These are phyloP conservation scores for Ilex paraguariensis DNA, from an alignment of 305 asterid genomes.

Conservation along the genomic window DNA sequence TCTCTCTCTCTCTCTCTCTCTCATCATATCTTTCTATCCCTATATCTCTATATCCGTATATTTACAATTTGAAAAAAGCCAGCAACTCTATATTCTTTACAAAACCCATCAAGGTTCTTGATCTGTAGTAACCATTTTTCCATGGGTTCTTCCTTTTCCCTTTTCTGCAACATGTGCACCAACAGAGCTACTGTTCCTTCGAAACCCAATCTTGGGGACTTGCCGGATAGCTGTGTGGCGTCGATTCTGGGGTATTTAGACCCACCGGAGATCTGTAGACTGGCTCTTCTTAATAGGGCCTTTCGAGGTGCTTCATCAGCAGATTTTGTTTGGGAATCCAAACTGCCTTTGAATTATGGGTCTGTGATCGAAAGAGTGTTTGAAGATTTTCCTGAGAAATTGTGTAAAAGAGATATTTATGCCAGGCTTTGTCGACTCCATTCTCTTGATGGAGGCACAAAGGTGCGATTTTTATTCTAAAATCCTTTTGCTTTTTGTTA, in stretches of 20 bases:
- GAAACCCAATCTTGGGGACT: slow-evolving; percentile 1
- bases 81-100: background rate
- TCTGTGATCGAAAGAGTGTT: slow-evolving; percentile 47
- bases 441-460: slow-evolving; percentile 60
- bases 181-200: slow-evolving; percentile 7
- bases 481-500: background rate
- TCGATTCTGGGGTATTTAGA: background rate
- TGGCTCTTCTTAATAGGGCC: background rate
- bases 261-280: slow-evolving; percentile 7
- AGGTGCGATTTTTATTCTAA: slow-evolving; percentile 33
- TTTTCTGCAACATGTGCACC: slow-evolving; percentile 1
- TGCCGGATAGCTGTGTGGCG: slow-evolving; percentile 2
- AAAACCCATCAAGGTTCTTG: background rate
- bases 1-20: too few relatives aligned
- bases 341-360: slow-evolving; percentile 5
- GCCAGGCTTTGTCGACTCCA: slow-evolving; percentile 23
- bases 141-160: slow-evolving; percentile 59
- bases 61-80: background rate
- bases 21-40: background rate
- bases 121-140: background rate
- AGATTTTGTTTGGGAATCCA: slow-evolving; percentile 8
- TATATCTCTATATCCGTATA: background rate
- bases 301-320: slow-evolving; percentile 3
- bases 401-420: slow-evolving; percentile 7
- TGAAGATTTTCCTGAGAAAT: background rate